Evolutionary conservation across 176 grass and related monocot species (phyloP).

Genomic region (Dendrocalamus sinicus): DNA sequence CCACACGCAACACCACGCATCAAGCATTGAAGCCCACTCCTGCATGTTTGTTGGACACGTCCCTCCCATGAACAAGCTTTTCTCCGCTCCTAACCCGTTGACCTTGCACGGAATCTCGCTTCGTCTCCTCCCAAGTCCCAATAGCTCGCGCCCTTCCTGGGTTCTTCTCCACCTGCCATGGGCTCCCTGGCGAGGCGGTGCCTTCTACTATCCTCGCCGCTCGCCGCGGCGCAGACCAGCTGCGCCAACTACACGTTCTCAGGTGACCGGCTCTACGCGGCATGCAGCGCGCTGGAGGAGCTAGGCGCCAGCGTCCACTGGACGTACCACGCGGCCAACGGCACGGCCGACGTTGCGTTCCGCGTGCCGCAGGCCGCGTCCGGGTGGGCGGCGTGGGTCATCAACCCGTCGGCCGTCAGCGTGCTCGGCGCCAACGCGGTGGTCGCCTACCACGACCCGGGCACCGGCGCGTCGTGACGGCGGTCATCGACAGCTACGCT

Average conservation of each 20-base stretch:
- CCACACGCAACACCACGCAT: neutral
- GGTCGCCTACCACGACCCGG: slow-evolving; percentile 24
- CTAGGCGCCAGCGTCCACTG: slow-evolving; percentile 57
- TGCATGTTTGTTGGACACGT: neutral
- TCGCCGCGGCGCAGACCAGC: neutral
- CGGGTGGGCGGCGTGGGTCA: slow-evolving; percentile 49
- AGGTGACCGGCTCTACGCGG: slow-evolving; percentile 27
- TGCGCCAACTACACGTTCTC: slow-evolving; percentile 15
- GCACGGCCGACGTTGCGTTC: slow-evolving; percentile 58
- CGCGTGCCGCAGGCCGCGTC: slow-evolving; percentile 27
- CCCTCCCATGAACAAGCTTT: neutral
- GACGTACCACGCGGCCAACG: slow-evolving; percentile 56
- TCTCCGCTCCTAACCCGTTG: neutral
- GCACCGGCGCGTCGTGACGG: neutral
- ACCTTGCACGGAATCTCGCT: neutral
- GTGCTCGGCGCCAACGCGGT: slow-evolving; percentile 52
- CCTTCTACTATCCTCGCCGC: neutral
- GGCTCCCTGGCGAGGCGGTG: neutral
- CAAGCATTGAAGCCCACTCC: neutral
- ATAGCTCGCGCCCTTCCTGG: neutral
- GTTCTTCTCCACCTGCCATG: neutral
- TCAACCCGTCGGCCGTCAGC: slow-evolving; percentile 47
- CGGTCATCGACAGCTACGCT: neutral
- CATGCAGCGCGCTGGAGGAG: slow-evolving; percentile 42
- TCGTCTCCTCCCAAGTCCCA: neutral